A percentile compares a stretch with the other conserved stretches of the same genome.
Conservation (phyloP, 257 asterid genomes). For the Solanum lignicaule region DNA sequence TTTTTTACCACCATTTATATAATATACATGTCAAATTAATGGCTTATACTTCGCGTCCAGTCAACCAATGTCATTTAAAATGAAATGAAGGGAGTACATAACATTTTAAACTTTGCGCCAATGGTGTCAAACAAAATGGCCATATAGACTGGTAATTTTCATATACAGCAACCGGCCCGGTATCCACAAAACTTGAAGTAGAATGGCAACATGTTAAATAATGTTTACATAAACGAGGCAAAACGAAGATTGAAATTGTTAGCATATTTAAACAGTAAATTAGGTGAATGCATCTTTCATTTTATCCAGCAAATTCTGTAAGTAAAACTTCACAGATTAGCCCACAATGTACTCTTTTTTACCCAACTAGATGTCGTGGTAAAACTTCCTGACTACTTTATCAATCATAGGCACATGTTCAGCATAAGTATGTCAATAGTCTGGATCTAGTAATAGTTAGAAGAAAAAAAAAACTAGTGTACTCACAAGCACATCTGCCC, state of each 20-base stretch:
- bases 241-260: background rate
- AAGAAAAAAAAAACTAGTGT: background rate
- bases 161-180: background rate
- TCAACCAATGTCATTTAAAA: background rate
- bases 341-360: background rate
- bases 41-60: background rate
- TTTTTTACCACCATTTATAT: background rate
- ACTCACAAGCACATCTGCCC: constrained; percentile 89
- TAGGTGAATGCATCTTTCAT: background rate
- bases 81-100: background rate
- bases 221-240: background rate
- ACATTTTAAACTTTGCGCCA: background rate
- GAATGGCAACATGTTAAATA: background rate
- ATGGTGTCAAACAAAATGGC: background rate
- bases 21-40: background rate
- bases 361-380: background rate
- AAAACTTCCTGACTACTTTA: background rate
- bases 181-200: background rate
- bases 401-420: background rate
- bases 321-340: background rate
- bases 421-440: background rate
- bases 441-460: background rate
- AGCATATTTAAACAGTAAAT: background rate
- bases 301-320: background rate
- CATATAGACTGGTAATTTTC: background rate